Percentiles rank a stretch among this genome's conserved stretches.
phyloP scores from a whole-genome alignment of 257 asterid species.

The Scutellaria barbata region DNA sequence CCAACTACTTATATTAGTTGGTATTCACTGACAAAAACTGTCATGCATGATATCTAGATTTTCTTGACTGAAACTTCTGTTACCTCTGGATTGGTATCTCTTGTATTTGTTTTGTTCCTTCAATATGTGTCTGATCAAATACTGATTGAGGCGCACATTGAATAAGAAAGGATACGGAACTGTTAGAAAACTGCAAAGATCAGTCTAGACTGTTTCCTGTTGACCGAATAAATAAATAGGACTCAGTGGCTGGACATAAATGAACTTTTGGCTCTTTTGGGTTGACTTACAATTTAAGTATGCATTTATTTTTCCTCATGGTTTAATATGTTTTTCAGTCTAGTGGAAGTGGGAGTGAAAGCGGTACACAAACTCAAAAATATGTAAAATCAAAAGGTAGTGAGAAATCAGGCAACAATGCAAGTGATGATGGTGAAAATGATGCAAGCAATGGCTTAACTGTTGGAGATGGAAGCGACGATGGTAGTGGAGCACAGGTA shows the following conservation, averaged over 20 bases:
- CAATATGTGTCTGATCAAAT: background rate
- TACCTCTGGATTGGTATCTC: background rate
- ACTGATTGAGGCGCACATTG: background rate
- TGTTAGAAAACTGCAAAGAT: background rate
- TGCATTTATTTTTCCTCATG: constrained; percentile 27
- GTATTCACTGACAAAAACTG: background rate
- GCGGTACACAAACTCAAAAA: constrained; percentile 75
- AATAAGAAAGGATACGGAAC: background rate
- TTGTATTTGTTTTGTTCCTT: background rate
- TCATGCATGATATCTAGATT: background rate
- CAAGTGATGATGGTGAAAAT: constrained; percentile 61
- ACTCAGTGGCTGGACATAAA: constrained; percentile 13
- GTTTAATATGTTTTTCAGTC: constrained; percentile 62
- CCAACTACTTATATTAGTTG: constrained; percentile 22
- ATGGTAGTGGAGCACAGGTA: constrained; percentile 83
- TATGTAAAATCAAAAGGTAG: constrained; percentile 61
- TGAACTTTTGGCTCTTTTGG: constrained; percentile 10
- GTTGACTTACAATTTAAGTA: background rate
- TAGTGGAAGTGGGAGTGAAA: constrained; percentile 94
- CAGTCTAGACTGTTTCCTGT: constrained; percentile 17
- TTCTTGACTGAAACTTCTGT: constrained; percentile 2
- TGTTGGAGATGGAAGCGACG: constrained; percentile 67
- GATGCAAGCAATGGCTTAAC: constrained; percentile 56
- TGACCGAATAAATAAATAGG: constrained; percentile 3
- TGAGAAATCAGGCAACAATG: constrained; percentile 54